These are phyloP conservation scores for Aspergillus fumigatus DNA, from an alignment of 2,329 filamentous ascomycete genomes.

Conservation along the genomic window DNA sequence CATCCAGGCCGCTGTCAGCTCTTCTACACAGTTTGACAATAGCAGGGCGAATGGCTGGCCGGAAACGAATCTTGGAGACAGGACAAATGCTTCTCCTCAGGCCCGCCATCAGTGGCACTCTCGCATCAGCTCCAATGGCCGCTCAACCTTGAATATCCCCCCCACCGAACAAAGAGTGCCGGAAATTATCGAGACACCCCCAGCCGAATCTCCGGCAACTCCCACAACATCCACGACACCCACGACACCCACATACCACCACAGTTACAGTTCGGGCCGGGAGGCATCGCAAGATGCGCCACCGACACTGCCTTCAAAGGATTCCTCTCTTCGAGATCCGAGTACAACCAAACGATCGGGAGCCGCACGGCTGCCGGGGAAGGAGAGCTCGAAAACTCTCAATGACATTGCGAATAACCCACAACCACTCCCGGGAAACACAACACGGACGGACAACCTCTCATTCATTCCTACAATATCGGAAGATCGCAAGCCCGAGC, in stretches of 20 bases:
- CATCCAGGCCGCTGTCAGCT: constrained; percentile 24
- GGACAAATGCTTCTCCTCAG: constrained; percentile 33
- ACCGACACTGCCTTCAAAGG: constrained; percentile 46
- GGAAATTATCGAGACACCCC: constrained; percentile 61
- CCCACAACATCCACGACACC: constrained; percentile 8
- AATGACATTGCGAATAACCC: constrained; percentile 63
- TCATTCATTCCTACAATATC: constrained; percentile 73
- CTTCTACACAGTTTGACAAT: constrained; percentile 22
- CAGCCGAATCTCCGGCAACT: constrained; percentile 38
- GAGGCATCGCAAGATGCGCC: constrained; percentile 46
- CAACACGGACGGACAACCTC: constrained; percentile 68
- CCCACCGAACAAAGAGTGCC: constrained; percentile 47
- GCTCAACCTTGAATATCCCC: constrained; percentile 50
- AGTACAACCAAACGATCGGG: constrained; percentile 31
- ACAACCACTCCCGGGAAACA: constrained; percentile 65
- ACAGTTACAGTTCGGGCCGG: constrained; percentile 46
- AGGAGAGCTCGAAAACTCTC: constrained; percentile 48
- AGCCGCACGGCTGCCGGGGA: constrained; percentile 25
- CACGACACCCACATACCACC: constrained; percentile 25
- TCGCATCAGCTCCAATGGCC: constrained; percentile 52
- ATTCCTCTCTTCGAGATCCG: constrained; percentile 20
- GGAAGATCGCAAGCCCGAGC: constrained; percentile 71
- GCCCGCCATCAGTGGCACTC: constrained; percentile 50
- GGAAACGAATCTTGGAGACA: constrained; percentile 26
- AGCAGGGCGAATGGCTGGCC: constrained; percentile 16